Evolutionary conservation across 306 rosid species (phyloP), one percentile per base, ranked within the genome.

Genomic region (Acacia melanoxylon): DNA sequence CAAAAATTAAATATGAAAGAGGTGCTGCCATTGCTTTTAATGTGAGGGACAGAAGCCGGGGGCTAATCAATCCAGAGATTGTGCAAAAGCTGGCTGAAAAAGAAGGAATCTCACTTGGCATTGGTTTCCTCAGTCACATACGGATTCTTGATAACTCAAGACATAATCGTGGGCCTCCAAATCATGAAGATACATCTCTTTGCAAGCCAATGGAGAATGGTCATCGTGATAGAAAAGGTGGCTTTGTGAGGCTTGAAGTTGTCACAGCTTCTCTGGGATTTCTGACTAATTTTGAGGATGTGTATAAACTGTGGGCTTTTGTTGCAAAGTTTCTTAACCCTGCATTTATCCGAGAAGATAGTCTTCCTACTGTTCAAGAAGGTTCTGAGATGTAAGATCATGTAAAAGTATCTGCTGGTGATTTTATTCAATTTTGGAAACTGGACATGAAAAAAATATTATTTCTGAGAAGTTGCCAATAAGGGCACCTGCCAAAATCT

Each of bases 11-110:
- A 84, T 95, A 95, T 29, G 98, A 95, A 84, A 88, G 98, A 76
- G 98, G 98, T 73, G 98, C 98, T 27, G 95, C 98, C n/a, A 92
- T 95, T 62, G 98, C 98, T 61, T 95, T 95, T 90, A 95, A 95
- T 74, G 77, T 95, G 73, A 89, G 95, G 82, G 97, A 90, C 83
- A 83, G 87, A 84, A 90, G 77, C 51, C 75, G 85, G 82, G 97
- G 92, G 40, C 84, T 91, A 68, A 89, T 95, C 85, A 87, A 83
- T 74, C 98, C 98, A 62, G 98, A 95, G 84, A 86, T 89, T 76
- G 98, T 95, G 82, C 97, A 90, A 84, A 93, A 91, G 91, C 89
- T 95, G 59, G 98, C 98, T 67, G 98, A 95, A 78, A 91, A 87
- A 85, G 97, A 93, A 84, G 97, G 97, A 63, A 91, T 95, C 75